phyloP scores from a whole-genome alignment of 306 rosid genomes.

The Cicer yamashitae region DNA sequence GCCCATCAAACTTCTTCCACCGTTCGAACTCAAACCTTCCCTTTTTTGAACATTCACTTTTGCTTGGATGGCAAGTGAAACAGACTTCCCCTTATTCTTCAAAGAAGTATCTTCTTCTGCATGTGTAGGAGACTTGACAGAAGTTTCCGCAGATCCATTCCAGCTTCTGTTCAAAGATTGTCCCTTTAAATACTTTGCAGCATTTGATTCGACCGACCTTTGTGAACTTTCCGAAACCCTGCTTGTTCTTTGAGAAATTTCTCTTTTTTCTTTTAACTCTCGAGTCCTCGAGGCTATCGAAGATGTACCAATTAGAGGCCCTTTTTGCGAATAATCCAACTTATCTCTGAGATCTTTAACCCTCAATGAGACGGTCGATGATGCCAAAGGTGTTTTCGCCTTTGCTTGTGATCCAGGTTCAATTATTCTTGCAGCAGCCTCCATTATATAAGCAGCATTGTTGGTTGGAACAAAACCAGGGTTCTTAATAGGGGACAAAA shows the following conservation, averaged over 20 bases:
- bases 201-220: constrained; percentile 73
- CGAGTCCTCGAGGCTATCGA: constrained; percentile 58
- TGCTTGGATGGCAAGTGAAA: constrained; percentile 97
- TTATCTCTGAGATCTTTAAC: constrained; percentile 80
- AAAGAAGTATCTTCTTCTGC: constrained; percentile 59
- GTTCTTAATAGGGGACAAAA: constrained; percentile 86
- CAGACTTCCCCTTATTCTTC: constrained; percentile 70
- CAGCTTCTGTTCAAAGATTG: constrained; percentile 88
- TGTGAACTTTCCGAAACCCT: constrained; percentile 62
- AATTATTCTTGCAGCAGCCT: constrained; percentile 93
- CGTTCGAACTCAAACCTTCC: constrained; percentile 70
- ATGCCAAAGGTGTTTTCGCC: constrained; percentile 59
- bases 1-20: constrained; percentile 55
- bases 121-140: constrained; percentile 52
- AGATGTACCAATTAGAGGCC: constrained; percentile 60
- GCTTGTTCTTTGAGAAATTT: constrained; percentile 56
- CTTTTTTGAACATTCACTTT: constrained; percentile 94
- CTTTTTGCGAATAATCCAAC: constrained; percentile 70
- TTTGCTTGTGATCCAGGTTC: constrained; percentile 73
- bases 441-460: constrained; percentile 92
- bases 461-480: constrained; percentile 77
- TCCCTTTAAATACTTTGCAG: constrained; percentile 79
- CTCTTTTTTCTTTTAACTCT: constrained; percentile 69
- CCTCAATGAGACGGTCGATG: constrained; percentile 73
- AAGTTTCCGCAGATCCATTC: constrained; percentile 75